Base-by-base conservation (phyloP, 2,329 filamentous ascomycete species). In the Torrubiellomyces zombiae region DNA sequence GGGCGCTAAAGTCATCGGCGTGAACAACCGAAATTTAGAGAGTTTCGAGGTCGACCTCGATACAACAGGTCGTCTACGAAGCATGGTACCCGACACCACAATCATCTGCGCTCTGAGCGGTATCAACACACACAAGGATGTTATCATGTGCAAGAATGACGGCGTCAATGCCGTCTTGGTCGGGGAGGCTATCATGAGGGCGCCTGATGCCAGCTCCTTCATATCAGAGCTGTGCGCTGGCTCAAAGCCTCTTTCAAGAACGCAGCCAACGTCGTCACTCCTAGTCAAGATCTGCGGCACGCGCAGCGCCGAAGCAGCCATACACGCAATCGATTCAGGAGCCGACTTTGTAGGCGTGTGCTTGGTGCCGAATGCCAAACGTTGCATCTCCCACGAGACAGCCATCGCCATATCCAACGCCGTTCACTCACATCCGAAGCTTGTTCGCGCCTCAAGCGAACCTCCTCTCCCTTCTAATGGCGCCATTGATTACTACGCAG, bases 241-340 rank as follows among this genome's bases (percentile, higher is more conserved):
- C 25, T 46, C 46, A 9, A 44, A 55, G 5, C 38, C 48, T 6
- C 35, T 43, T 11, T 40, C 36, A 25, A 57, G 42, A 26, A 45
- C 43, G 16, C 40, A 42, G n/a, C 42, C 37, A 14, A 34, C 50
- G 15, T 50, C 54, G 10, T 49, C 60, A 12, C 58, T 81, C 1
- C 60, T 89, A 16, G 83, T 94, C 36, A 98, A 98, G 56, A 92
- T 98, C 14, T 98, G 89, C 47, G 89, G 89, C 5, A 95, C 85
- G 7, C 68, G 86, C 29, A 82, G 71, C 30, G 63, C 74, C 7
- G 81, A 91, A 43, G 82, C 75, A 10, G 89, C 89, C 5, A 60
- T 68, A 28, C 67, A 72, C 32, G 89, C 89, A 10, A 70, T 91
- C 23, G 72, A 85, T 43, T 75, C 82, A 19, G 85, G 85, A 14